Evolutionary conservation across 306 rosid genomes (phyloP).

Genomic region (Citrullus amarus): DNA sequence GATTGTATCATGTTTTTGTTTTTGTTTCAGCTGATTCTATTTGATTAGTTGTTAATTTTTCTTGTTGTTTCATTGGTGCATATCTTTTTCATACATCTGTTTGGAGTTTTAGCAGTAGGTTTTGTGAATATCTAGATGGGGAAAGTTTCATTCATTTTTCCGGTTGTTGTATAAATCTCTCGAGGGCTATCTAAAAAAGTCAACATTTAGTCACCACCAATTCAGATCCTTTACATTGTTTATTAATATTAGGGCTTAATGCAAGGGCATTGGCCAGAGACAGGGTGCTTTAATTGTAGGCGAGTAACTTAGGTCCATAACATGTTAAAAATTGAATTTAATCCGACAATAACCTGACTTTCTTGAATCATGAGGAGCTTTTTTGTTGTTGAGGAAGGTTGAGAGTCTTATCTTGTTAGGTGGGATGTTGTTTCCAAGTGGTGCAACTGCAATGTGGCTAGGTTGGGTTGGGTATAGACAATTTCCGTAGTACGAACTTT

Average conservation of each 20-base stretch:
- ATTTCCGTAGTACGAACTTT: neutral
- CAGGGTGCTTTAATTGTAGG: neutral
- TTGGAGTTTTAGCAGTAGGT: neutral
- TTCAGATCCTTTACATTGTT: neutral
- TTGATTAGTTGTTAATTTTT: neutral
- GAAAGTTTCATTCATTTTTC: neutral
- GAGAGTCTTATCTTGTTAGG: neutral
- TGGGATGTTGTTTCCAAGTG: neutral
- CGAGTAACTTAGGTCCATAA: neutral
- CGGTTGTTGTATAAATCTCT: neutral
- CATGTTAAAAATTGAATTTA: neutral
- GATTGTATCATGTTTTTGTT: neutral
- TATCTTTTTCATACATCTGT: neutral
- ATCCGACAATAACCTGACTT: neutral
- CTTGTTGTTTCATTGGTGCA: neutral
- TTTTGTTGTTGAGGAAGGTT: neutral
- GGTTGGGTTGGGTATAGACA: neutral
- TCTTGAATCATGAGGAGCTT: neutral
- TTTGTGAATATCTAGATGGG: neutral
- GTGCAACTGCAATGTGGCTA: neutral
- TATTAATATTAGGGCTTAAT: neutral
- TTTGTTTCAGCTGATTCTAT: neutral
- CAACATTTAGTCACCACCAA: neutral
- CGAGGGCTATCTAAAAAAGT: neutral
- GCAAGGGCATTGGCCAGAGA: neutral